Conservation (phyloP, 768 basidiomycete genomes). For the Lactarius psammicola region DNA sequence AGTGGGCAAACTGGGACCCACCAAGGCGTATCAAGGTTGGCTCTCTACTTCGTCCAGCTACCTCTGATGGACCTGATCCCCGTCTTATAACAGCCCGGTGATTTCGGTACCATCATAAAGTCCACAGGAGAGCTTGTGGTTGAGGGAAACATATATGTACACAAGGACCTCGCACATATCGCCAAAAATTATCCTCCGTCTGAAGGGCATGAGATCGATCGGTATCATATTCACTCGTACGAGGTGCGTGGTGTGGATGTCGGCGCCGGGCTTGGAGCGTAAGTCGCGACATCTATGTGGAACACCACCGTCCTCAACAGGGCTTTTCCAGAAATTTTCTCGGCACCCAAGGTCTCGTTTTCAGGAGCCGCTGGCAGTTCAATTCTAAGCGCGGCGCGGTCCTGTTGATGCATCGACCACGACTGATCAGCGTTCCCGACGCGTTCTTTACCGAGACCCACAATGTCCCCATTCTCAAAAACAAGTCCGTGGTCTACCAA, state of each 20-base stretch:
- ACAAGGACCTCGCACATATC: not conserved
- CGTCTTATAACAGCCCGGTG: slow-evolving; percentile 12
- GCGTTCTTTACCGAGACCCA: not conserved
- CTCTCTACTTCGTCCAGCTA: not conserved
- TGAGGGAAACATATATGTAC: slow-evolving; percentile 22
- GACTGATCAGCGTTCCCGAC: slow-evolving; percentile 3
- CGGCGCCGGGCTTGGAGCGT: not conserved
- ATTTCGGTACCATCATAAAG: slow-evolving; percentile 14
- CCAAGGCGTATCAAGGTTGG: slow-evolving; percentile 2
- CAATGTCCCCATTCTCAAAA: not conserved
- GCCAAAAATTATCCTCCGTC: not conserved
- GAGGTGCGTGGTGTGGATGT: slow-evolving; percentile 1
- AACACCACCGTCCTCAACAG: not conserved
- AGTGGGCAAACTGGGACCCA: slow-evolving; percentile 22
- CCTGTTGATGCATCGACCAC: slow-evolving; percentile 16
- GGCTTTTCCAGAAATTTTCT: not conserved
- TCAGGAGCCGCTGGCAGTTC: slow-evolving; percentile 14
- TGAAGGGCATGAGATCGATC: not conserved
- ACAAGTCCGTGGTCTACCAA: slow-evolving; percentile 13
- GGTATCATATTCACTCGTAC: slow-evolving; percentile 15
- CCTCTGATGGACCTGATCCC: not conserved
- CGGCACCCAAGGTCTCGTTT: not conserved
- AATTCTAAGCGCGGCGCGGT: slow-evolving; percentile 21
- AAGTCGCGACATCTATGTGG: not conserved
- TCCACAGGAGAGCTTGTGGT: slow-evolving; percentile 6